Percentiles rank a stretch among this genome's conserved stretches.
Evolutionary conservation across 2,329 filamentous ascomycete species (phyloP).

Genomic region (Stachybotrys chlorohalonatus): DNA sequence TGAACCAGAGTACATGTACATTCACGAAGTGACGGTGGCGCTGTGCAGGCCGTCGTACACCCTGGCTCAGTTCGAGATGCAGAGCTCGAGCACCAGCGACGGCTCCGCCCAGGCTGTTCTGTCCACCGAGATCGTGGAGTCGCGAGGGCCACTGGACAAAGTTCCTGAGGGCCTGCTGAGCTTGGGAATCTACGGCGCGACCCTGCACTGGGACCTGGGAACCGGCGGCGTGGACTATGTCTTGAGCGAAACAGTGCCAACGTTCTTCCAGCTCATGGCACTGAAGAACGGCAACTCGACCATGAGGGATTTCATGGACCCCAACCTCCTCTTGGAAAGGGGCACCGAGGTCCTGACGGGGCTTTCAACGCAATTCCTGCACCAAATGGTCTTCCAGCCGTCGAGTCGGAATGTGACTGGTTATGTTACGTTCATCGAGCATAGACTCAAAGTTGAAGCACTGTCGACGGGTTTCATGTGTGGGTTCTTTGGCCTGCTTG

Average conservation of each 20-base stretch:
- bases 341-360: neutral
- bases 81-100: neutral
- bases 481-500: slow-evolving; percentile 5
- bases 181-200: neutral
- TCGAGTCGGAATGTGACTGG: neutral
- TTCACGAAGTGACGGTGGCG: neutral
- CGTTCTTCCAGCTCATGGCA: neutral
- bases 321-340: neutral
- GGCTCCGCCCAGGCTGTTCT: neutral
- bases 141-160: neutral
- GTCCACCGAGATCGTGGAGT: neutral
- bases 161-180: neutral
- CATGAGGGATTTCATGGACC: neutral
- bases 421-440: neutral
- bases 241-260: neutral
- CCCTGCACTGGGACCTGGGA: neutral
- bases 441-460: slow-evolving; percentile 5
- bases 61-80: neutral
- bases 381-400: neutral
- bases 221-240: neutral
- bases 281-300: neutral
- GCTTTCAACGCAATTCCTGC: neutral
- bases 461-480: slow-evolving; percentile 9
- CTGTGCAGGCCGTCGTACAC: neutral
- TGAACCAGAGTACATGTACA: neutral